Conservation (phyloP, 805 yeast species). For the Wickerhamiella sergipiensis region DNA sequence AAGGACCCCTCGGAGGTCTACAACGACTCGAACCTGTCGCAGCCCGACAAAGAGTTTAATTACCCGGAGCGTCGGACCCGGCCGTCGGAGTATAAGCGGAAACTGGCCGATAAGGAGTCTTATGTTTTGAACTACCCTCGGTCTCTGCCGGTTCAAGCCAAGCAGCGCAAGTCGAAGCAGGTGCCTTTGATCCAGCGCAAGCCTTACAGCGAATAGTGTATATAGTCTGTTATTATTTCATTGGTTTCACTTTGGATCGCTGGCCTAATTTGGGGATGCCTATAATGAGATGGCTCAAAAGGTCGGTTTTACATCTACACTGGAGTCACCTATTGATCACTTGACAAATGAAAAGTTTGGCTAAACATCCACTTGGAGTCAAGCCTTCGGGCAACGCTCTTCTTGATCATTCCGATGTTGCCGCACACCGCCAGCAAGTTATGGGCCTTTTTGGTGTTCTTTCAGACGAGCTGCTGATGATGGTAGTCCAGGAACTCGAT, state of each 20-base stretch:
- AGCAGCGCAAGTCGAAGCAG: constrained; percentile 1
- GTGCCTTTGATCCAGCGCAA: constrained; percentile 2
- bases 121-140: constrained; percentile 43
- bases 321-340: too few relatives aligned
- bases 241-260: not conserved
- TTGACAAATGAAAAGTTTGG: not conserved
- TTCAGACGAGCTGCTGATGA: constrained; percentile 51
- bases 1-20: constrained; percentile 18
- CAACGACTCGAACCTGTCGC: constrained; percentile 10
- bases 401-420: constrained; percentile 21
- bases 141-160: constrained; percentile 37
- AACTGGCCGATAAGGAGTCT: constrained; percentile 38
- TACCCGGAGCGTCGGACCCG: constrained; percentile 19
- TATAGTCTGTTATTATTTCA: not conserved
- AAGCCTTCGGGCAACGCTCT: constrained; percentile 62
- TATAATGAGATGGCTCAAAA: too few relatives aligned
- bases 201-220: not conserved
- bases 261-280: too few relatives aligned
- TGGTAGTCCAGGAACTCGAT: constrained; percentile 36
- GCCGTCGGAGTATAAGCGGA: constrained; percentile 28
- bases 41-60: constrained; percentile 16
- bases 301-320: too few relatives aligned
- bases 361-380: constrained; percentile 56
- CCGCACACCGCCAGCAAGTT: constrained; percentile 8
- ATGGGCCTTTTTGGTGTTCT: constrained; percentile 29